These are phyloP conservation scores for Salvia miltiorrhiza DNA, from an alignment of 257 asterid genomes.

Conservation along the genomic window DNA sequence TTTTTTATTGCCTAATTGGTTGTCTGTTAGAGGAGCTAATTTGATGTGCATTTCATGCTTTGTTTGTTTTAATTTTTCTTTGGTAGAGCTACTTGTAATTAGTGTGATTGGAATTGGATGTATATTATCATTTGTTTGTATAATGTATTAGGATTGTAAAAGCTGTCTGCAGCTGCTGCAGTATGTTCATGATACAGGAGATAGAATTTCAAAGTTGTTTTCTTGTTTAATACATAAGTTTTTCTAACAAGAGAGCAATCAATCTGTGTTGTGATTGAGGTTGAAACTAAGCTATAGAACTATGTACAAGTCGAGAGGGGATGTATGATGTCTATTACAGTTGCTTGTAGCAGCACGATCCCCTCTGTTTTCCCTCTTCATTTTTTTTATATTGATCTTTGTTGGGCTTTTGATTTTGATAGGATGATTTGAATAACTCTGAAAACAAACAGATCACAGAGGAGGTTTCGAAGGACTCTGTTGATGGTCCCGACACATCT, in stretches of 20 bases:
- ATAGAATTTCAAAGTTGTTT: neutral
- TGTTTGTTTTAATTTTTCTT: neutral
- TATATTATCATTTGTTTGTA: neutral
- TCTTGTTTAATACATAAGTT: neutral
- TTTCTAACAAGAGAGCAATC: neutral
- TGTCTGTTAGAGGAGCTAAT: neutral
- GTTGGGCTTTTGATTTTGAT: conserved; percentile 13
- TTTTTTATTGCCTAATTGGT: neutral
- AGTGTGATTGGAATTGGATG: neutral
- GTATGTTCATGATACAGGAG: neutral
- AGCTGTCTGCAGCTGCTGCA: neutral
- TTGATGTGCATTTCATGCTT: neutral
- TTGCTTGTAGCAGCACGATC: neutral
- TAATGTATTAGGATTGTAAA: neutral
- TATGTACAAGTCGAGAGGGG: neutral
- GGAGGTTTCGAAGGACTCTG: conserved; percentile 46
- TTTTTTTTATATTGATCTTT: neutral
- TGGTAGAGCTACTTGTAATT: neutral
- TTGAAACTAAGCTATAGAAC: neutral
- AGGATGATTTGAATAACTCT: conserved; percentile 52
- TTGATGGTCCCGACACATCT: conserved; percentile 91
- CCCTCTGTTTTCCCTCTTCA: neutral
- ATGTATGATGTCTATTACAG: neutral
- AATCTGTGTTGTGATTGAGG: neutral
- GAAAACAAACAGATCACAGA: conserved; percentile 45